Conservation (phyloP, 768 basidiomycete genomes). For the Amanita fuliginea region DNA sequence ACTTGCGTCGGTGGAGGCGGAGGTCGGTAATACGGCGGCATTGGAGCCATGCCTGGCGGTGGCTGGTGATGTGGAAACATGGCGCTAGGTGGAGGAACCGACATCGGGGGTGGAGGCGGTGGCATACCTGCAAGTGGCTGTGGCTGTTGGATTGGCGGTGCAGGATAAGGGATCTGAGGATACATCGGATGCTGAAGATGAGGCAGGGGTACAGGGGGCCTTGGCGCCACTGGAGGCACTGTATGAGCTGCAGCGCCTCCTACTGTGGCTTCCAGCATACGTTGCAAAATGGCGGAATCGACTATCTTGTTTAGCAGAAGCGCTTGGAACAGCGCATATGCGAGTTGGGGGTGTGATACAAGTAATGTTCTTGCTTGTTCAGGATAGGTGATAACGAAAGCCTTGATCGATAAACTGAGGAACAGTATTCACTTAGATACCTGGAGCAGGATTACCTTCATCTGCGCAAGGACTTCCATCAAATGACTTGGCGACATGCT, state of each 20-base stretch:
- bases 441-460: slow-evolving; percentile 64
- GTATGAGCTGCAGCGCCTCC: neutral
- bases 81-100: slow-evolving; percentile 21
- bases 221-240: slow-evolving; percentile 5
- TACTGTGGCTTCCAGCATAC: slow-evolving; percentile 37
- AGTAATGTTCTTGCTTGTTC: slow-evolving; percentile 80
- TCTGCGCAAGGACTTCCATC: slow-evolving; percentile 92
- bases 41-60: slow-evolving; percentile 20
- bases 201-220: slow-evolving; percentile 15
- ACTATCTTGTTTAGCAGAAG: slow-evolving; percentile 90
- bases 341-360: slow-evolving; percentile 79
- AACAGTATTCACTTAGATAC: slow-evolving; percentile 8
- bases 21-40: slow-evolving; percentile 24
- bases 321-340: slow-evolving; percentile 94
- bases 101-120: slow-evolving; percentile 20
- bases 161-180: slow-evolving; percentile 20
- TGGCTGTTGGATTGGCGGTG: slow-evolving; percentile 21
- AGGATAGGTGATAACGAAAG: slow-evolving; percentile 84
- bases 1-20: slow-evolving; percentile 19
- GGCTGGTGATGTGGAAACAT: slow-evolving; percentile 21
- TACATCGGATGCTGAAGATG: slow-evolving; percentile 43
- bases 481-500: slow-evolving; percentile 75
- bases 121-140: slow-evolving; percentile 20
- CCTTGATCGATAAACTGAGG: slow-evolving; percentile 32
- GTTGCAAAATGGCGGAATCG: slow-evolving; percentile 74